A percentile compares a stretch with the other conserved stretches of the same genome.
Evolutionary conservation across 2,329 filamentous ascomycete species (phyloP).

Genomic region (Fusarium albosuccineum): DNA sequence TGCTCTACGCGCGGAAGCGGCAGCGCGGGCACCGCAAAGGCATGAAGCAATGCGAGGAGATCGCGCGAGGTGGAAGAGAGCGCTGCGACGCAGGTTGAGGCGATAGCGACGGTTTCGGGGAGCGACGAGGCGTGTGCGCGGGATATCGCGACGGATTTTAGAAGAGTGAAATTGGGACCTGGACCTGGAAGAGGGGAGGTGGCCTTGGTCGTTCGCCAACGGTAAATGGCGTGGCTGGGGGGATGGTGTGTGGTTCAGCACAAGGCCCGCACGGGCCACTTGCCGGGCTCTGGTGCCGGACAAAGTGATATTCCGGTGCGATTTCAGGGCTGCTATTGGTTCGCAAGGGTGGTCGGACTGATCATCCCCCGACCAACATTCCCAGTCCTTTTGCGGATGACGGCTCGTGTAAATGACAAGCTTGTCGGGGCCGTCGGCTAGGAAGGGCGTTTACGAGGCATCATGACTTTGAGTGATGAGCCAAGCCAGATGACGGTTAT

Average conservation of each 20-base stretch:
- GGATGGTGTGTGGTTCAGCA: slow-evolving; percentile 31
- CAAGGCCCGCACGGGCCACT: slow-evolving; percentile 1
- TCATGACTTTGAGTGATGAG: too few relatives aligned
- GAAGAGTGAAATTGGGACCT: slow-evolving; percentile 48
- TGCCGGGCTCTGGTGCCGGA: slow-evolving; percentile 17
- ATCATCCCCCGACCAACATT: slow-evolving; percentile 28
- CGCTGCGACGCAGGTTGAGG: slow-evolving; percentile 44
- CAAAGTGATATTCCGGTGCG: neutral
- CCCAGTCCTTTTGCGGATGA: slow-evolving; percentile 11
- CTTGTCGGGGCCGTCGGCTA: neutral
- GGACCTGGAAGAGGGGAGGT: slow-evolving; percentile 44
- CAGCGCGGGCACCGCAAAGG: slow-evolving; percentile 48
- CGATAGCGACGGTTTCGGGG: slow-evolving; percentile 41
- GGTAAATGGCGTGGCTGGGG: slow-evolving; percentile 58
- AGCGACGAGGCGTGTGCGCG: slow-evolving; percentile 41
- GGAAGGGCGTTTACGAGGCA: too few relatives aligned
- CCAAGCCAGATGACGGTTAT: too few relatives aligned
- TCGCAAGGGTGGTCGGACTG: slow-evolving; percentile 4
- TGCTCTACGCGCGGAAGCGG: slow-evolving; percentile 48
- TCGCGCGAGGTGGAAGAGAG: slow-evolving; percentile 39
- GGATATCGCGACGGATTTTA: slow-evolving; percentile 45
- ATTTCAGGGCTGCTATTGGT: neutral
- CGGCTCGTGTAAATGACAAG: slow-evolving; percentile 23
- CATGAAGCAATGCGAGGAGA: slow-evolving; percentile 45
- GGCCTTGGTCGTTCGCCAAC: slow-evolving; percentile 47